Evolutionary conservation across 2,329 filamentous ascomycete species (phyloP), one percentile per base, ranked within the genome.

Genomic region (Apiospora saccharicola): DNA sequence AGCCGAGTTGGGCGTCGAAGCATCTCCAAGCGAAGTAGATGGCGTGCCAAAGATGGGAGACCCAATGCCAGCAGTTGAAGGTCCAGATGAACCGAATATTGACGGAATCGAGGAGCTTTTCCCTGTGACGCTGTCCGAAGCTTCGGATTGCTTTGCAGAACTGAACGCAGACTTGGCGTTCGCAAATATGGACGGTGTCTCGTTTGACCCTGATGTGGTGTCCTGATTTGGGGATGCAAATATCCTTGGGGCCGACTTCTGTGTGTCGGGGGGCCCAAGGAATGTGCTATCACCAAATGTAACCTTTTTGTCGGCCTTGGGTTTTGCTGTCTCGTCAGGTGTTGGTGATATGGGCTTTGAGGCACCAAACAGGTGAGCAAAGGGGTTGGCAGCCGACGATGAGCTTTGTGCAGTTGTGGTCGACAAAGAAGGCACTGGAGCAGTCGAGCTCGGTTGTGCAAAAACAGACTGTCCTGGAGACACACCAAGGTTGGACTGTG

Each of bases 211-310:
- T 30, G 57, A 22, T n/a, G 34, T 73, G 57, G 34, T 61, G 46
- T 37, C 47, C 24, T 71, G 74, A 8, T 73, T 72, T 30, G 72
- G 69, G 49, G 73, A 75, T 46, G 57, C 30, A 46, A 76, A 76
- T 16, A 74, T n/a, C 19, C 67, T 64, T 16, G 75, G 34, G 8
- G 70, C 47, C 16, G 72, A 5, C 12, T 14, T 19, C 19, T 30
- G 30, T 71, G 41, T 24, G 30, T 70, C 22, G 19, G 34, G 19
- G 8, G 57, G 57, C 2, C 34, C 57, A 41, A 64, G 16, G 61
- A 68, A 72, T 47, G 71, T 67, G 34, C 53, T 72, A 4, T 70
- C 71, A 16, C 57, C 72, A 68, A 76, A 77, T 26, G 51, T 74
- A 47, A 75, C 76, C 34, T 69, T 73, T 69, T 75, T 73, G 22